Percentiles rank a stretch among this genome's conserved stretches.
phyloP scores from a whole-genome alignment of 257 asterid species.

The Pogostemon cablin region DNA sequence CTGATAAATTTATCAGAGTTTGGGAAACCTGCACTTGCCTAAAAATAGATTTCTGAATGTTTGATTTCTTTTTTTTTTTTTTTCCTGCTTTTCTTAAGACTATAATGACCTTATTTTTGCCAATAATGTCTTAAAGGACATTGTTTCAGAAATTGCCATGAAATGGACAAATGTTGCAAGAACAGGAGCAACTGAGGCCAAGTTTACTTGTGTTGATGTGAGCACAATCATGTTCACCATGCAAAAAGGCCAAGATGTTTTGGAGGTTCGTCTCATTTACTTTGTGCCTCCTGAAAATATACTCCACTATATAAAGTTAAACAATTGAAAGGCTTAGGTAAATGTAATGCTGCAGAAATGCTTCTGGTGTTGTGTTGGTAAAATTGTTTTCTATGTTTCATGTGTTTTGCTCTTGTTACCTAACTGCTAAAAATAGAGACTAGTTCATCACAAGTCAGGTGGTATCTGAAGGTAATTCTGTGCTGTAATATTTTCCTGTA shows the following conservation, averaged over 20 bases:
- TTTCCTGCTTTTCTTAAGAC: neutral
- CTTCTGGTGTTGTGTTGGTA: constrained; percentile 17
- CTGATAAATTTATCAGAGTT: neutral
- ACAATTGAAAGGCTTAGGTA: constrained; percentile 10
- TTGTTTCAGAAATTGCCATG: constrained; percentile 68
- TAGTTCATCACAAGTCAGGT: neutral
- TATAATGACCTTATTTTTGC: neutral
- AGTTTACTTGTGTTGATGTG: constrained; percentile 69
- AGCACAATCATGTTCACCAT: constrained; percentile 90
- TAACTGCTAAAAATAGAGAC: neutral
- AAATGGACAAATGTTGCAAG: constrained; percentile 82
- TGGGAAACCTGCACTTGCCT: neutral
- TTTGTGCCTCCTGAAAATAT: constrained; percentile 3
- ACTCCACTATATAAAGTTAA: neutral
- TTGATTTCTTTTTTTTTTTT: neutral
- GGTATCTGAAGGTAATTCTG: neutral
- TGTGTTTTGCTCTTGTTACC: constrained; percentile 23
- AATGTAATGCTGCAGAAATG: constrained; percentile 22
- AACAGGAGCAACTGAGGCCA: constrained; percentile 74
- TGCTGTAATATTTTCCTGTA: neutral
- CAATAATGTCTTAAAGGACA: constrained; percentile 49
- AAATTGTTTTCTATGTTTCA: neutral
- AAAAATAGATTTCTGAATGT: neutral
- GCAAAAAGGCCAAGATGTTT: constrained; percentile 78
- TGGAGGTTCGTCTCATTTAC: constrained; percentile 59